Base-by-base conservation (phyloP, 331 rosid genomes). In the Dryas integrifolia region DNA sequence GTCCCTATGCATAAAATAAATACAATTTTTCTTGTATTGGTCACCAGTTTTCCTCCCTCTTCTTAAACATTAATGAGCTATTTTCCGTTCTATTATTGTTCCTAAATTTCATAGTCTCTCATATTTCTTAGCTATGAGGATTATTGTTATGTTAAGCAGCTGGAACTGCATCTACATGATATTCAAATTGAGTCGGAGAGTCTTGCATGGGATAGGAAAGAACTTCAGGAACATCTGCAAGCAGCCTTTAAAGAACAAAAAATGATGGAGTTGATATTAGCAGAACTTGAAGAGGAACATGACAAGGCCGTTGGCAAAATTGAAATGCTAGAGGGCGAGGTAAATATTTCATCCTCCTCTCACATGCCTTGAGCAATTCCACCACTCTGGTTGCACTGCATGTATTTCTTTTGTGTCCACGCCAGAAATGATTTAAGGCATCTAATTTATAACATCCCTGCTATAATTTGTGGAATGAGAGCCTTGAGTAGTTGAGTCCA, bases 211-310 rank as follows among this genome's bases (percentile, higher is more conserved):
- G 92, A 92, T 56, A 79, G 84, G 60, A 84, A 66, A 77, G 76
- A 86, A 53, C 81, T 89, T 69, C 79, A 86, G 63, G 80, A 82
- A 26, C 92, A 81, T 69, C 76, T 88, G 65, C 87, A 80, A 35
- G 18, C 76, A 69, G 85, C 86, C 53, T 73, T 86, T 60, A 78
- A 82, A 77, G 97, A 94, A 72, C 84, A 84, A 38, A 86, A 83
- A 82, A 82, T 84, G 89, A 72, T 83, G 92, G 93, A 88, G 72
- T 24, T 85, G 70, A 75, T 88, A 35, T 67, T 91, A 49, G 77
- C 84, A 35, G 90, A 91, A 64, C 88, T 91, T 70, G 96, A 88
- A 86, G 87, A 85, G 72, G 94, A 88, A 72, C 87, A 86, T 58
- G 92, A 88, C 62, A 82, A 85, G 70, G 92, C 92, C 43, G 75